phyloP scores from a whole-genome alignment of 129 eudicot genomes.

The Arctium lappa region DNA sequence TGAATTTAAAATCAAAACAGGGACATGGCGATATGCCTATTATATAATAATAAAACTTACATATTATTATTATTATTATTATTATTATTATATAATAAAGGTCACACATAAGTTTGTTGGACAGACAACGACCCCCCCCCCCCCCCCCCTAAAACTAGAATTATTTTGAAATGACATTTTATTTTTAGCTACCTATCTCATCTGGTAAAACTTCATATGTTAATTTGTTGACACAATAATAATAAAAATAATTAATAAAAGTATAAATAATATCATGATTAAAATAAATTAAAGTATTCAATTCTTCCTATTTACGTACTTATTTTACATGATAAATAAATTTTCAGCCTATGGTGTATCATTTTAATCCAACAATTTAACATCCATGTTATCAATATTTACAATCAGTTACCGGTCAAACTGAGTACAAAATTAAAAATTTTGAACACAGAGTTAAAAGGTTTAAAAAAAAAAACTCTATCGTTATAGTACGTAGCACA shows the following conservation, averaged over 20 bases:
- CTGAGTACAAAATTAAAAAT: background rate
- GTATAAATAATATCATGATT: too few relatives aligned
- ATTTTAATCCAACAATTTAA: too few relatives aligned
- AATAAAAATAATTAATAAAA: too few relatives aligned
- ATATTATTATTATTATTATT: background rate
- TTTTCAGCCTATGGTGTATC: too few relatives aligned
- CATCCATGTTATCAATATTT: too few relatives aligned
- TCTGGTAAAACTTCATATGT: background rate
- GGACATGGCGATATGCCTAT: conserved; percentile 26
- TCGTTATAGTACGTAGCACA: too few relatives aligned
- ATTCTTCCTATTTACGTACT: too few relatives aligned
- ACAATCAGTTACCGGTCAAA: too few relatives aligned
- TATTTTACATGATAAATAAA: too few relatives aligned
- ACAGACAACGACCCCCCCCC: conserved; percentile 34
- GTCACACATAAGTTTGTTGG: conserved; percentile 30
- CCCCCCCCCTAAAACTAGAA: background rate
- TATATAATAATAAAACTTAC: background rate
- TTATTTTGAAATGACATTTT: background rate
- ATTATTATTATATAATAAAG: conserved; percentile 9
- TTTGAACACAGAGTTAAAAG: background rate
- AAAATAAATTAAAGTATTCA: too few relatives aligned
- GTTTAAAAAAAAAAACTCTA: too few relatives aligned
- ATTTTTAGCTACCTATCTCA: background rate
- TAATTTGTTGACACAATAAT: too few relatives aligned
- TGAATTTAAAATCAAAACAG: conserved; percentile 7